Percentiles rank a stretch among this genome's conserved stretches.
Conservation (phyloP, 805 yeast species). For the Saccharomycopsis sp. region DNA sequence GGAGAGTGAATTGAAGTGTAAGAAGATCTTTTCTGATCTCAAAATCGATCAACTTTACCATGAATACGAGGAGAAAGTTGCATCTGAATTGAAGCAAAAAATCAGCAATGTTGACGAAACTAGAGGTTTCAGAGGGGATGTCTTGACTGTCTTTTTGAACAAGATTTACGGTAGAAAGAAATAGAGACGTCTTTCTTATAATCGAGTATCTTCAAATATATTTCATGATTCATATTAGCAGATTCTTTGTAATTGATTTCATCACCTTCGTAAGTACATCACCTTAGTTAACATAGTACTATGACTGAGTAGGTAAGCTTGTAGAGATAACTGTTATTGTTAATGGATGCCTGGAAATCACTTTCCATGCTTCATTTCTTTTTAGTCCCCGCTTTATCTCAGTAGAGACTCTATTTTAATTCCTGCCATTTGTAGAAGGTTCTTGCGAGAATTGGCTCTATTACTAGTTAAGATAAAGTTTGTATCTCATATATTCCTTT, state of each 20-base stretch:
- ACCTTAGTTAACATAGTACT: too few relatives aligned
- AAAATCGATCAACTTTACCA: slow-evolving; percentile 64
- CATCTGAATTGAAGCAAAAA: slow-evolving; percentile 51
- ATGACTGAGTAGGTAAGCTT: too few relatives aligned
- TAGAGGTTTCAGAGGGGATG: slow-evolving; percentile 87
- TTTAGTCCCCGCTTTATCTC: too few relatives aligned
- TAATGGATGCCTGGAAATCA: too few relatives aligned
- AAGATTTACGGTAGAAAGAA: slow-evolving; percentile 94
- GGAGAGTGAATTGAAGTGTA: slow-evolving; percentile 60
- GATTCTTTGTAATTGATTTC: not conserved
- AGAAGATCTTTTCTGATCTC: slow-evolving; percentile 66
- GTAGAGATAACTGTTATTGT: too few relatives aligned
- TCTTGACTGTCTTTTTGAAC: slow-evolving; percentile 74
- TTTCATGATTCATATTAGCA: not conserved
- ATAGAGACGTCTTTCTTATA: slow-evolving; percentile 32
- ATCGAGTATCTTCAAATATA: not conserved
- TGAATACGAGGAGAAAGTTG: slow-evolving; percentile 77
- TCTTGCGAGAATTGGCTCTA: too few relatives aligned
- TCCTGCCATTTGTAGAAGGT: too few relatives aligned
- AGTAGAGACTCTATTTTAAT: too few relatives aligned
- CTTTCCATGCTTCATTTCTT: too few relatives aligned
- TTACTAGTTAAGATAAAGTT: too few relatives aligned
- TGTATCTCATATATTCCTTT: too few relatives aligned
- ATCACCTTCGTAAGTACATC: not conserved
- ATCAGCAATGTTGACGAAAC: slow-evolving; percentile 79